Evolutionary conservation across 2,329 filamentous ascomycete species (phyloP), one percentile per base, ranked within the genome.

Genomic region (Aspergillus phoenicis): DNA sequence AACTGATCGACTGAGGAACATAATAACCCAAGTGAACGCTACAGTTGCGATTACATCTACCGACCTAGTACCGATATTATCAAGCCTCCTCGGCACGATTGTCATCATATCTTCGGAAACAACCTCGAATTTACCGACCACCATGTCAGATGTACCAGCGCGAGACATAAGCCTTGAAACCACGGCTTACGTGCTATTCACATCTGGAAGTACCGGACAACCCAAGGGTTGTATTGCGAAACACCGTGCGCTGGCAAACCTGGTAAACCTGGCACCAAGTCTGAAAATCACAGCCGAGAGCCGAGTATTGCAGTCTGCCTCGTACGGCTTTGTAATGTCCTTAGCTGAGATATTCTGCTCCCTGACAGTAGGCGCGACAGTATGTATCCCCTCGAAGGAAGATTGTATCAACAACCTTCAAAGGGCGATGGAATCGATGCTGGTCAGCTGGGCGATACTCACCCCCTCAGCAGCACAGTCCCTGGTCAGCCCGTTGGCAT

Each of bases 281-380:
- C 28, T 28, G 7, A 8, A 8, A 28, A 28, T 28, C 1, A 28
- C 28, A 28, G 28, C 75, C 0, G 70, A 77, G 6, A 84, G 84
- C 17, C 78, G 87, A 2, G 83, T 87, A 5, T 80, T 85, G 73
- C 79, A 84, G 58, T 77, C 81, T 52, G 81, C 80, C 0, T 81
- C 80, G 2, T 82, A 80, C 68, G 78, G 78, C 28, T 80, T 82
- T 57, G 81, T 84, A 62, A 75, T 81, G n/a, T 74, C 77, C 39
- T 68, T 84, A 36, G 70, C 75, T 3, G 82, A 84, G 63, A 75
- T 83, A 2, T 78, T 85, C 59, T 79, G 78, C 0, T 80, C 84
- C 0, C 71, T 86, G 2, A 71, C 79, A 0, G 69, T 79, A 24
- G 85, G 85, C 4, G 84, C 80, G 0, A 85, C 81, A 41, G 75